Evolutionary conservation across 2,329 filamentous ascomycete species (phyloP).

Genomic region (Cordyceps javanica): DNA sequence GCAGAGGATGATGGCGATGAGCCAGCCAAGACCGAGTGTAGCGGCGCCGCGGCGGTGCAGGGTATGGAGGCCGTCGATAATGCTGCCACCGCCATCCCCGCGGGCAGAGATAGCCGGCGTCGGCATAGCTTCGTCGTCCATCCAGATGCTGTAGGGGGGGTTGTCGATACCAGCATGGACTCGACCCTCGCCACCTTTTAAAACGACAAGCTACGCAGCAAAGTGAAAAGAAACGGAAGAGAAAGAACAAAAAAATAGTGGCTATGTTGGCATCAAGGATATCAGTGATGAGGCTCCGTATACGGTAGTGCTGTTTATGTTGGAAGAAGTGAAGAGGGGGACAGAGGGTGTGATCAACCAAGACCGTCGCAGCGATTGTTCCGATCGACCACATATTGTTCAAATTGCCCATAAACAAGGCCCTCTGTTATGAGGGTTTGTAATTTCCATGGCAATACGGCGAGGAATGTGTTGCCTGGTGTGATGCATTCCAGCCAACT

Average conservation of each 20-base stretch:
- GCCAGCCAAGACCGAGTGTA: constrained; percentile 28
- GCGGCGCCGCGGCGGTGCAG: not conserved
- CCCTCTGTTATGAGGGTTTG: constrained; percentile 12
- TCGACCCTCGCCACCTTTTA: not conserved
- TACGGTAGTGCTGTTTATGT: not conserved
- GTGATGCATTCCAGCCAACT: constrained; percentile 29
- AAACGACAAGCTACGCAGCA: too few species aligned
- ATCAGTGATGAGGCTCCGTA: not conserved
- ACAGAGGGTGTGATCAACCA: not conserved
- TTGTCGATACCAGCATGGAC: not conserved
- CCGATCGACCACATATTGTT: not conserved
- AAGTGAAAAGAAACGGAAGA: not conserved
- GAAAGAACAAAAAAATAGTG: not conserved
- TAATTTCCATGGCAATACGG: constrained; percentile 24
- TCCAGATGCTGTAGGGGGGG: not conserved
- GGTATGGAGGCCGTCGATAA: not conserved
- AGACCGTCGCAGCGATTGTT: not conserved
- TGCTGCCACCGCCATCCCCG: not conserved
- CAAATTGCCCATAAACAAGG: constrained; percentile 5
- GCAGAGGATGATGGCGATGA: constrained; percentile 41
- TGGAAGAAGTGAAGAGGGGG: not conserved
- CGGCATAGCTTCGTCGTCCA: not conserved
- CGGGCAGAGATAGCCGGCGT: not conserved
- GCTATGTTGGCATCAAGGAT: not conserved
- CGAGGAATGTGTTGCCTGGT: constrained; percentile 35